A percentile compares a stretch with the other conserved stretches of the same genome.
Evolutionary conservation across 2,329 filamentous ascomycete species (phyloP).

Genomic region (Microsporum audouinii): DNA sequence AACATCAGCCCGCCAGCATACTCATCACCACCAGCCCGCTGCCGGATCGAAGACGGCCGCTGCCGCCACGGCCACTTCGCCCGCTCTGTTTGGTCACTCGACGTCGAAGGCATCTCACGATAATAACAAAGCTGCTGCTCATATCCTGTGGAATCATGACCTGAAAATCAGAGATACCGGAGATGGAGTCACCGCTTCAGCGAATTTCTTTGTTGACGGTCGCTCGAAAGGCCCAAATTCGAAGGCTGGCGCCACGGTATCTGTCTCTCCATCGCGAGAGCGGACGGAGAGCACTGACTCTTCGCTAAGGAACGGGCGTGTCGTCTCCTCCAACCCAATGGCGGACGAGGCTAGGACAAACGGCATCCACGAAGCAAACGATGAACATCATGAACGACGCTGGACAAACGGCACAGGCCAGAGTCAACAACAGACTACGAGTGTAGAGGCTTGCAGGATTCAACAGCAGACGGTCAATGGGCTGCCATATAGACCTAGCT

Average conservation of each 20-base stretch:
- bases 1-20: not conserved
- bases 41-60: slow-evolving; percentile 8
- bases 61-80: slow-evolving; percentile 26
- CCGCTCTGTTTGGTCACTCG: slow-evolving; percentile 29
- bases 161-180: slow-evolving; percentile 32
- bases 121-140: slow-evolving; percentile 27
- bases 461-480: not conserved
- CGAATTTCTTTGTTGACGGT: slow-evolving; percentile 30
- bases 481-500: not conserved
- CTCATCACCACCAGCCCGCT: slow-evolving; percentile 22
- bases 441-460: not conserved
- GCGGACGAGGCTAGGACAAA: not conserved
- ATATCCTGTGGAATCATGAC: slow-evolving; percentile 37
- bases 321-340: not conserved
- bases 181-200: slow-evolving; percentile 26
- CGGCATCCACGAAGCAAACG: not conserved
- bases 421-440: not conserved
- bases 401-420: not conserved
- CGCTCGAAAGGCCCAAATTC: slow-evolving; percentile 43
- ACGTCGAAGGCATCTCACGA: slow-evolving; percentile 34
- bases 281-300: slow-evolving; percentile 9
- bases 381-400: not conserved
- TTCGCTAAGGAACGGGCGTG: slow-evolving; percentile 10
- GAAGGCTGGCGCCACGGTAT: slow-evolving; percentile 21
- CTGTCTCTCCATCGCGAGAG: slow-evolving; percentile 1